These are phyloP conservation scores for Calophaca sinica DNA, from an alignment of 306 rosid genomes.

Conservation along the genomic window DNA sequence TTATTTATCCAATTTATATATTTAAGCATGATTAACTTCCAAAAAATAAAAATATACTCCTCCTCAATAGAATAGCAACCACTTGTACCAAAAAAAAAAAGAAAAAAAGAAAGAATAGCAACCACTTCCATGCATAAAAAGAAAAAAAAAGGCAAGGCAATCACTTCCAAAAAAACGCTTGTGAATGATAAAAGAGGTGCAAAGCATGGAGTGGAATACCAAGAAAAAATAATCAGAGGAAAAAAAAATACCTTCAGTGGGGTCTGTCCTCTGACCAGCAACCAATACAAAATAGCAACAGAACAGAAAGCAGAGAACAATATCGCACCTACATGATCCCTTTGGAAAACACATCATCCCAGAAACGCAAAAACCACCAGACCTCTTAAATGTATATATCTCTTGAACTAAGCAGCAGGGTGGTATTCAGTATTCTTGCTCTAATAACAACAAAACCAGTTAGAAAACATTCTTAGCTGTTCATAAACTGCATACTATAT, in stretches of 20 bases:
- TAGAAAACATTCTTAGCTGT: not conserved
- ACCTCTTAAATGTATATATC: constrained; percentile 3
- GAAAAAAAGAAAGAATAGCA: no score
- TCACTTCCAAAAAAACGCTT: no score
- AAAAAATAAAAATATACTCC: no score
- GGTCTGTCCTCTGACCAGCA: constrained; percentile 58
- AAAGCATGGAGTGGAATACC: not conserved
- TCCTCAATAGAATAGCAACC: no score
- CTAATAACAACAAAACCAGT: constrained; percentile 52
- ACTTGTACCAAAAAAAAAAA: no score
- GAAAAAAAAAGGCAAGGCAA: no score
- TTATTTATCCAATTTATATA: no score
- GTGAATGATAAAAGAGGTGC: not conserved
- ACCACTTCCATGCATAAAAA: no score
- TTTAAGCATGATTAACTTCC: no score
- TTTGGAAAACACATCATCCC: constrained; percentile 61
- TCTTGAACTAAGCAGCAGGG: constrained; percentile 32
- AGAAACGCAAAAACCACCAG: constrained; percentile 35
- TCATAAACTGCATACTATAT: constrained; percentile 8
- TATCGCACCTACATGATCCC: constrained; percentile 47
- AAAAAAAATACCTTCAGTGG: constrained; percentile 65
- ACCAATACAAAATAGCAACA: constrained; percentile 54
- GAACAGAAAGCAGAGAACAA: constrained; percentile 55
- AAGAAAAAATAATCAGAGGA: not conserved
- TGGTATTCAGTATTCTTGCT: constrained; percentile 28